phyloP scores from a whole-genome alignment of 768 basidiomycete species.

The Suillus paluster region DNA sequence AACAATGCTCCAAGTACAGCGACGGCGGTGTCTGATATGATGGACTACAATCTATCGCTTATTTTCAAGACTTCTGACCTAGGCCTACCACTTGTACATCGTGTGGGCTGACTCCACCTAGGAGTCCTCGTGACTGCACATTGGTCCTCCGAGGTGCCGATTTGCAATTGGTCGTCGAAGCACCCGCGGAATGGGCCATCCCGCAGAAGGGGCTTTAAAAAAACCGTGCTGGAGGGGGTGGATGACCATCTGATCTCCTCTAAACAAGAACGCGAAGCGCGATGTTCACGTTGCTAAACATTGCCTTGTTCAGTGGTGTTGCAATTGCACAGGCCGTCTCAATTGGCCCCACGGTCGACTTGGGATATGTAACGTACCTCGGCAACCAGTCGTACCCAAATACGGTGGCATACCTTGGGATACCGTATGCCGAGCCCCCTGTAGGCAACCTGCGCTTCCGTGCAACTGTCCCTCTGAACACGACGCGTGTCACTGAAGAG shows the following conservation, averaged over 20 bases:
- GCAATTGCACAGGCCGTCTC: constrained; percentile 14
- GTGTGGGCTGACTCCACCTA: too few relatives aligned
- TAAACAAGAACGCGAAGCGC: constrained; percentile 1
- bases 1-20: too few relatives aligned
- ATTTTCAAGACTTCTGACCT: too few relatives aligned
- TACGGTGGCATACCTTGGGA: constrained; percentile 58
- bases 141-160: too few relatives aligned
- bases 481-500: constrained; percentile 42
- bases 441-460: constrained; percentile 47
- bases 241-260: neutral
- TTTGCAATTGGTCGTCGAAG: too few relatives aligned
- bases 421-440: constrained; percentile 50
- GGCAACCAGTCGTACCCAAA: constrained; percentile 57
- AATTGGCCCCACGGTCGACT: constrained; percentile 45
- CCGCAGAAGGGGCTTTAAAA: neutral
- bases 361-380: constrained; percentile 61
- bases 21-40: too few relatives aligned
- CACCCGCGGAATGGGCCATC: neutral
- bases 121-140: too few relatives aligned
- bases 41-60: too few relatives aligned
- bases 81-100: too few relatives aligned
- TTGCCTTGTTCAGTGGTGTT: constrained; percentile 24
- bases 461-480: constrained; percentile 56
- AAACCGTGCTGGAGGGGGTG: neutral
- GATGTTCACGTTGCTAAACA: constrained; percentile 16